A percentile compares a stretch with the other conserved stretches of the same genome.
phyloP scores from a whole-genome alignment of 2,329 filamentous ascomycete species.

The Neoarthrinium moseri region DNA sequence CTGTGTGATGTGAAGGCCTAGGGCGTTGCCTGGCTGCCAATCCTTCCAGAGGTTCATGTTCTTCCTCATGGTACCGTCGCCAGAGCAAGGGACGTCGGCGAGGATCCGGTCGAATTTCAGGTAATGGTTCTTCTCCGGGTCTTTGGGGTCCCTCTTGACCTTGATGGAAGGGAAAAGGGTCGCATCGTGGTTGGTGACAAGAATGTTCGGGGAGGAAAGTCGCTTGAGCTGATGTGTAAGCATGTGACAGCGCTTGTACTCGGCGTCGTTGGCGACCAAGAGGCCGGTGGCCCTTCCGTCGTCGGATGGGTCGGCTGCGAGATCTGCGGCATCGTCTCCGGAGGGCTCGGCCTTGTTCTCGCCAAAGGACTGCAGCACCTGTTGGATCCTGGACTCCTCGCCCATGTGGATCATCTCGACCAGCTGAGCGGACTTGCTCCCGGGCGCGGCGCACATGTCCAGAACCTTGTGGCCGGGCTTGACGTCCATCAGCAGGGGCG shows the following conservation, averaged over 20 bases:
- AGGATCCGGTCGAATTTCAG: constrained; percentile 96
- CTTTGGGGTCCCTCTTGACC: constrained; percentile 61
- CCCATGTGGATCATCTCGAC: constrained; percentile 92
- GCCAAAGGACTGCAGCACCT: constrained; percentile 63
- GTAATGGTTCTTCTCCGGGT: constrained; percentile 62
- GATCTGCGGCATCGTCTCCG: constrained; percentile 54
- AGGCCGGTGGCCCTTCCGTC: constrained; percentile 87
- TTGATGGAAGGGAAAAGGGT: constrained; percentile 93
- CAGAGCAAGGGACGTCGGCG: constrained; percentile 94
- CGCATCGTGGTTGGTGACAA: constrained; percentile 97
- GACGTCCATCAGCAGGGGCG: constrained; percentile 88
- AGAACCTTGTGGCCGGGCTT: constrained; percentile 88
- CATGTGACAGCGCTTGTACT: constrained; percentile 97
- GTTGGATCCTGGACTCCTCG: constrained; percentile 81
- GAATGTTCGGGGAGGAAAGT: constrained; percentile 90
- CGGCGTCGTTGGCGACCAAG: constrained; percentile 91
- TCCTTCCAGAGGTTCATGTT: constrained; percentile 94
- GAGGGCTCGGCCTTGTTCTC: constrained; percentile 19
- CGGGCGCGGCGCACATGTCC: constrained; percentile 94
- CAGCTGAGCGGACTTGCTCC: constrained; percentile 94
- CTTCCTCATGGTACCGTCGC: constrained; percentile 91
- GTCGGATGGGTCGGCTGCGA: constrained; percentile 61
- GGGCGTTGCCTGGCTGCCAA: constrained; percentile 83
- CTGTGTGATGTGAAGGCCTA: constrained; percentile 86
- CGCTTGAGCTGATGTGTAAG: constrained; percentile 97